Evolutionary conservation across 805 yeast species (phyloP), one percentile per base, ranked within the genome.

Genomic region (Cyberlindnera mississippiensis): DNA sequence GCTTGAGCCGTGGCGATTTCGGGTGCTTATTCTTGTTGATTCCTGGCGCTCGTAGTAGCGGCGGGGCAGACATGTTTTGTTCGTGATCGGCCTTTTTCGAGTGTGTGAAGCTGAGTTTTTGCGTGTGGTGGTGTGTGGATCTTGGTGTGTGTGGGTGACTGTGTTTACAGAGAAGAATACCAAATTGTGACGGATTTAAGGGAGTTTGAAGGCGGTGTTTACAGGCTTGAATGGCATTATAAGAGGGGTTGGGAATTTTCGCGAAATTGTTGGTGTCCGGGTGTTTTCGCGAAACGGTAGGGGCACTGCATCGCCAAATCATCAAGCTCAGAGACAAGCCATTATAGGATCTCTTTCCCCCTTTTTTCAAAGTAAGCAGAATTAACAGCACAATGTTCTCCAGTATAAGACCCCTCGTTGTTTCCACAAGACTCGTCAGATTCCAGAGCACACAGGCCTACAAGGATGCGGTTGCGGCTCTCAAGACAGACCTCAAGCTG

Each of bases 401-500:
- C 28, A 37, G 45, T 30, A 19, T 37, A 18, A 42, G 28, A 31
- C 46, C 42, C 13, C 20, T 22, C 8, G 11, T 12, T 2, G 8
- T 17, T 8, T 22, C 30, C 13, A 7, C 40, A 13, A 37, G 24
- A 29, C 38, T 38, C n/a, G 39, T 51, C 16, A 57, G 72, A 52
- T 58, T 50, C 43, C 64, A 60, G 41, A 62, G 64, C 33, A 35
- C 58, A 1, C 42, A 29, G 56, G 67, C 71, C 1, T 71, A 68
- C 50, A 50, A 55, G 11, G 60, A 57, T 39, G 62, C 67, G 0
- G n/a, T 64, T 2, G 45, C 54, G 0, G 24, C 43, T 2, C 59
- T 75, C 33, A 70, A 76, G 48, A 61, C 64, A 36, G 70, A 66
- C 45, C 61, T 75, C 33, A 75, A 75, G 49, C 50, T 51, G 13